Percentiles rank a stretch among this genome's conserved stretches.
phyloP scores from a whole-genome alignment of 768 basidiomycete species.

The Podaxis sp. region DNA sequence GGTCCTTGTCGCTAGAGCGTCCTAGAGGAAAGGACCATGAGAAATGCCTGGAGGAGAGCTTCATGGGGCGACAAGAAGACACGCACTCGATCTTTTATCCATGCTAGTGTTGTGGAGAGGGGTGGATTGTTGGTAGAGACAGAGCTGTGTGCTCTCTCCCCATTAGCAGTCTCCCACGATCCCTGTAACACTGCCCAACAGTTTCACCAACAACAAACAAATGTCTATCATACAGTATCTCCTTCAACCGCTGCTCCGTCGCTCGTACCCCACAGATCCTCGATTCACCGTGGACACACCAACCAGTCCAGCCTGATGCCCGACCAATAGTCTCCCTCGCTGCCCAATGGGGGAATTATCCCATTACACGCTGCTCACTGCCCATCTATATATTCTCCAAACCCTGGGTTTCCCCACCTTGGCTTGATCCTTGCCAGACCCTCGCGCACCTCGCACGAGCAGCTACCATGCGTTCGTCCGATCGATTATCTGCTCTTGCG shows the following conservation, averaged over 20 bases:
- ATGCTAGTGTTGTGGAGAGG: constrained; percentile 10
- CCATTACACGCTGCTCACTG: not conserved
- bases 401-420: not conserved
- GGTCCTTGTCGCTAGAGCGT: constrained; percentile 19
- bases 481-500: not conserved
- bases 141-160: not conserved
- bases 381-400: not conserved
- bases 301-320: not conserved
- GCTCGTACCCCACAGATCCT: not conserved
- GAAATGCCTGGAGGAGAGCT: constrained; percentile 26
- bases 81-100: constrained; percentile 15
- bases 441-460: not conserved
- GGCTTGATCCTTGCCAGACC: not conserved
- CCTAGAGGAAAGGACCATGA: constrained; percentile 23
- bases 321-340: not conserved
- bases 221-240: not conserved
- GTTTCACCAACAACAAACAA: not conserved
- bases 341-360: not conserved
- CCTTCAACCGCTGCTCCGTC: not conserved
- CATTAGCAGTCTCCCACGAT: not conserved
- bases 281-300: too few species aligned
- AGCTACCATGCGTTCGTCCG: not conserved
- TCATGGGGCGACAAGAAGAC: constrained; percentile 18
- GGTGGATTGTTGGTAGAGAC: not conserved
- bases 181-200: not conserved